These are phyloP conservation scores for Oryza brachyantha DNA, from an alignment of 176 grass and related monocot genomes.

Conservation along the genomic window DNA sequence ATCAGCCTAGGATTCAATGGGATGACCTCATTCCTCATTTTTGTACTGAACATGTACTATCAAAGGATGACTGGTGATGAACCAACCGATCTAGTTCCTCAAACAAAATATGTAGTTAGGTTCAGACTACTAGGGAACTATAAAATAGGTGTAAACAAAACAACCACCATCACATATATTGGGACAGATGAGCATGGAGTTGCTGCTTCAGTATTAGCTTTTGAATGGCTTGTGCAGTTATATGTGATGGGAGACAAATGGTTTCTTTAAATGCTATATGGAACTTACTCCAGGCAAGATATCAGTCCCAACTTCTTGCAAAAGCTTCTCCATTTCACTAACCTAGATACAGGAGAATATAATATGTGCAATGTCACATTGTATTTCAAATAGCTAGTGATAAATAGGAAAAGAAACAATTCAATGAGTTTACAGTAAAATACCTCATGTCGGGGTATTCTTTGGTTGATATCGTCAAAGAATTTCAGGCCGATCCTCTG, in stretches of 20 bases:
- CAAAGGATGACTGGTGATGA: not conserved
- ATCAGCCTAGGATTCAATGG: not conserved
- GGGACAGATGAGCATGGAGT: not conserved
- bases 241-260: not conserved
- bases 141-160: not conserved
- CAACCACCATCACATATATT: not conserved
- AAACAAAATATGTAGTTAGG: not conserved
- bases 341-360: conserved; percentile 51
- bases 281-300: conserved; percentile 76
- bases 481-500: conserved; percentile 81
- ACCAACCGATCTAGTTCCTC: not conserved
- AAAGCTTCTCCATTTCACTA: conserved; percentile 82
- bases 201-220: conserved; percentile 5
- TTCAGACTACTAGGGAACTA: not conserved
- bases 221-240: not conserved
- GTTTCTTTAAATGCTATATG: conserved; percentile 9
- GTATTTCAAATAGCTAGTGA: not conserved
- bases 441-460: conserved; percentile 81
- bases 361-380: conserved; percentile 2
- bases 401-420: not conserved
- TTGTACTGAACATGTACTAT: not conserved
- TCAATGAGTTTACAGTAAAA: not conserved
- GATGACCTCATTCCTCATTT: not conserved
- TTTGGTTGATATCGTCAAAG: conserved; percentile 91
- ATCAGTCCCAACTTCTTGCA: conserved; percentile 68